Evolutionary conservation across 345 rosid species (phyloP).

Genomic region (Euphorbia lathyris): DNA sequence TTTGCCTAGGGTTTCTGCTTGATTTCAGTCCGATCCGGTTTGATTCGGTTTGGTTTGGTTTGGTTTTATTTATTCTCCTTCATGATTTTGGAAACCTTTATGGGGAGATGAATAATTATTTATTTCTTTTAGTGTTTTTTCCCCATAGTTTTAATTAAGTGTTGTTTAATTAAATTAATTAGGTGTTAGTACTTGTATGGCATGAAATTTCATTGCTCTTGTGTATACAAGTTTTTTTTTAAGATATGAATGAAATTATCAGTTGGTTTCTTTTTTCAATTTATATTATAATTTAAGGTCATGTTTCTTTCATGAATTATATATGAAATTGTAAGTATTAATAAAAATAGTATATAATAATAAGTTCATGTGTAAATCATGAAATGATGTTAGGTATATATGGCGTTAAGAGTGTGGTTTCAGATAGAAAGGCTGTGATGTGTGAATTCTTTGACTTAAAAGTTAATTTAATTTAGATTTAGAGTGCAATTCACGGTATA

Average conservation of each 20-base stretch:
- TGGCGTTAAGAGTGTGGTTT: constrained; percentile 10
- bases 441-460: background rate
- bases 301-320: constrained; percentile 1
- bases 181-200: background rate
- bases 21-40: background rate
- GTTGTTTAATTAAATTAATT: background rate
- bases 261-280: background rate
- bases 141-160: background rate
- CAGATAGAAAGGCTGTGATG: background rate
- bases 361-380: constrained; percentile 6
- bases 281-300: background rate
- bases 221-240: background rate
- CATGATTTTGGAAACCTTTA: background rate
- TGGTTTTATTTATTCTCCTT: background rate
- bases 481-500: background rate
- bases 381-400: background rate
- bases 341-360: background rate
- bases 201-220: background rate
- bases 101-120: background rate
- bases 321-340: background rate
- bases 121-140: background rate
- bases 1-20: constrained; percentile 37
- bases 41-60: background rate
- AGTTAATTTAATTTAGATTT: background rate
- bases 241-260: background rate